These are phyloP conservation scores for Tephrocybe sp. DNA, from an alignment of 768 basidiomycete species.

Conservation along the genomic window DNA sequence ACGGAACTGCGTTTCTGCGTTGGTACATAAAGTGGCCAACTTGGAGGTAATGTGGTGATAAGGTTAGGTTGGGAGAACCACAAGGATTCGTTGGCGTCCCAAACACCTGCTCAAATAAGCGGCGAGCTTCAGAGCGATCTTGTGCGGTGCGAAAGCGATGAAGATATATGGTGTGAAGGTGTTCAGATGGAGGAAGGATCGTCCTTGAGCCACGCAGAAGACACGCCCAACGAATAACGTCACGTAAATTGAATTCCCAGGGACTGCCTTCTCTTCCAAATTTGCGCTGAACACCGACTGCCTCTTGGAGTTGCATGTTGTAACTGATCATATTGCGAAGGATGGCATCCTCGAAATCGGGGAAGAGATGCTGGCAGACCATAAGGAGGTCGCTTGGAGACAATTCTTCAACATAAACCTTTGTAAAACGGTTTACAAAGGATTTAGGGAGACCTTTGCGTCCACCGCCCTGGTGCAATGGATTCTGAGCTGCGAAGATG, in stretches of 20 bases:
- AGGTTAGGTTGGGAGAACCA: constrained; percentile 34
- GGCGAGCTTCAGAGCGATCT: constrained; percentile 58
- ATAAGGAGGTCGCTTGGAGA: constrained; percentile 72
- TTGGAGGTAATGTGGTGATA: constrained; percentile 53
- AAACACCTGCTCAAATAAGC: constrained; percentile 58
- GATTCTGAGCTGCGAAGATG: constrained; percentile 98
- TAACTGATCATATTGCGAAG: constrained; percentile 80
- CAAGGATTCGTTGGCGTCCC: constrained; percentile 24
- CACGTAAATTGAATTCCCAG: constrained; percentile 98
- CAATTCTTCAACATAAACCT: constrained; percentile 90
- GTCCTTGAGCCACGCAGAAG: constrained; percentile 39
- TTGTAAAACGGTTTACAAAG: constrained; percentile 98
- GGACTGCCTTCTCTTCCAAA: constrained; percentile 85
- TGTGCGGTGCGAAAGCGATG: constrained; percentile 78
- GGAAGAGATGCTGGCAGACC: constrained; percentile 77
- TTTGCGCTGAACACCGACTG: constrained; percentile 57
- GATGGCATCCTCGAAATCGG: constrained; percentile 48
- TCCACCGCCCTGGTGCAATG: constrained; percentile 92
- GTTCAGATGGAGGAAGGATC: constrained; percentile 53
- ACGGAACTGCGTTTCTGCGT: constrained; percentile 36
- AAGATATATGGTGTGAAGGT: constrained; percentile 74
- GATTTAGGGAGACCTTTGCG: constrained; percentile 97
- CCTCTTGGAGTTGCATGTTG: constrained; percentile 69
- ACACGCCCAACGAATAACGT: constrained; percentile 86
- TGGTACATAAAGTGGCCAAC: constrained; percentile 59